Base-by-base conservation (phyloP, 495 filamentous ascomycete species). In the Penicillium dipodomyicola region DNA sequence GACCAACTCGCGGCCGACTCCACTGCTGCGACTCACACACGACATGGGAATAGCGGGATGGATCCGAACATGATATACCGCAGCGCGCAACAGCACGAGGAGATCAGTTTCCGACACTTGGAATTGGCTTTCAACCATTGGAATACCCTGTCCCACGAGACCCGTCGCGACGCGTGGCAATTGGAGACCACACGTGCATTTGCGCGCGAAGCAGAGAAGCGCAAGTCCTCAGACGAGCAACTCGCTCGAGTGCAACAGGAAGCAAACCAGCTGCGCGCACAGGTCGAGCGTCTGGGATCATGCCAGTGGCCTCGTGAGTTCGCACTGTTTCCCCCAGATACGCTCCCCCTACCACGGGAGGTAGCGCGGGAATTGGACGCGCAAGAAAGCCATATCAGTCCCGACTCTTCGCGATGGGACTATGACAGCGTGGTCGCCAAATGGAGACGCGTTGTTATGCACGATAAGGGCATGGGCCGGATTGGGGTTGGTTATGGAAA, bases 131-230 rank as follows among this genome's bases (percentile, higher is more conserved):
- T 81, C 67, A 77, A 80, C 19, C 82, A 88, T 39, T 96, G 91
- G 91, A 79, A 76, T 19, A 69, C 67, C 2, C 74, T 91, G 2
- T 60, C 85, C 2, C 67, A 72, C 9, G 77, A 81, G 17, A 73
- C 84, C 39, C 80, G 80, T 33, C 76, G 78, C 30, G 84, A 91
- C 35, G 67, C 82, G 4, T 96, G 92, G 92, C 83, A 79, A 30
- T 73, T 93, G n/a, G 90, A 93, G 65, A 78, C 90, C 39, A 85
- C 86, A 2, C 84, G 91, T 37, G 83, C 87, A 30, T 86, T 87
- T 46, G 83, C 82, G 9, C 77, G 82, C n/a, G 86, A 87, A 54
- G 74, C 83, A 39, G 85, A 89, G 52, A 81, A 85, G 59, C 78
- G 84, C n/a, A 77, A 84, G 54, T 80, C 81, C 15, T 60, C 84